phyloP scores from a whole-genome alignment of 129 eudicot genomes.

The Apium graveolens region DNA sequence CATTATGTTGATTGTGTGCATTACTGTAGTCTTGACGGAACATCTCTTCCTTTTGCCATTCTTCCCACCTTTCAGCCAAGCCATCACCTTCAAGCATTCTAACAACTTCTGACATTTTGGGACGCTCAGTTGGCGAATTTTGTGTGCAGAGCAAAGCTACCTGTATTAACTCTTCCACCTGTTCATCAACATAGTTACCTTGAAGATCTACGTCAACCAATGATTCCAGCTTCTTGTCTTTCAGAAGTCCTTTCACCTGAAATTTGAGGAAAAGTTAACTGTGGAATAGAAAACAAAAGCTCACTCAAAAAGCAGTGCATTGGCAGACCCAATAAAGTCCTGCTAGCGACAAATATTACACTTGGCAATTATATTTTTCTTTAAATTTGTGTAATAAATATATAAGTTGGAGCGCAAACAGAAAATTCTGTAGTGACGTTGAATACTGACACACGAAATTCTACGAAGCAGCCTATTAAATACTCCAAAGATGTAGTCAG shows the following conservation, averaged over 20 bases:
- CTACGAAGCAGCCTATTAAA: background rate
- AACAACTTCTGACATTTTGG: constrained; percentile 57
- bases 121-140: constrained; percentile 40
- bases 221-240: constrained; percentile 44
- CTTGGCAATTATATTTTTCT: background rate
- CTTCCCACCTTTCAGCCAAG: constrained; percentile 62
- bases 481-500: background rate
- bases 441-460: background rate
- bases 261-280: background rate
- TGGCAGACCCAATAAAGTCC: background rate
- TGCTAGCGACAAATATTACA: background rate
- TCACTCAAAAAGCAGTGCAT: background rate
- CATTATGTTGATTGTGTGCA: constrained; percentile 27
- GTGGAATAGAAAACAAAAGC: background rate
- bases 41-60: constrained; percentile 58
- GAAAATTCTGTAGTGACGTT: background rate
- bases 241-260: constrained; percentile 55
- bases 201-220: constrained; percentile 49
- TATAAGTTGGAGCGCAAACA: background rate
- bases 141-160: constrained; percentile 56
- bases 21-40: constrained; percentile 37
- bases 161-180: constrained; percentile 56
- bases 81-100: constrained; percentile 68
- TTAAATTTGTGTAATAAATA: background rate
- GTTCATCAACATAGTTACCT: constrained; percentile 42